Conservation (phyloP, 1,284 basidiomycete species). For the Ustilago lituana region DNA sequence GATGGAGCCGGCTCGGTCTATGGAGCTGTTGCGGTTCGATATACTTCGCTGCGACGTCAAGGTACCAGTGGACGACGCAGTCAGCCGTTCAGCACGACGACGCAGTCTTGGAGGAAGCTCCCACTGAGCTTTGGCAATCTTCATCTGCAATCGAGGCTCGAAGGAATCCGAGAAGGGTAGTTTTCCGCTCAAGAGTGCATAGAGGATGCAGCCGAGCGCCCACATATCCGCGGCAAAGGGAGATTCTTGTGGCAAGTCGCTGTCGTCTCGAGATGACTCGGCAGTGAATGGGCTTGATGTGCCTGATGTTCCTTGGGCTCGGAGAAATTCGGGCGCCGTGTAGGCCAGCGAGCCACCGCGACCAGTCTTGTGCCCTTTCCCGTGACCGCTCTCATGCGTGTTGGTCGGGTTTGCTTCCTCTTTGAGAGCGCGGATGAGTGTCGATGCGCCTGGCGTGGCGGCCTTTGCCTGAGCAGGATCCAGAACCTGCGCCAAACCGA, state of each 20-base stretch:
- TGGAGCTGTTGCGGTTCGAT: slow-evolving; percentile 17
- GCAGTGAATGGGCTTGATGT: slow-evolving; percentile 19
- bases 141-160: slow-evolving; percentile 59
- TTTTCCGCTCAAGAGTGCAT: slow-evolving; percentile 55
- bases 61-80: slow-evolving; percentile 24
- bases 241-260: slow-evolving; percentile 24
- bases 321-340: slow-evolving; percentile 55
- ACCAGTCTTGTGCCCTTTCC: slow-evolving; percentile 13
- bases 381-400: neutral
- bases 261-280: slow-evolving; percentile 6
- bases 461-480: slow-evolving; percentile 11
- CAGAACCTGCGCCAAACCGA: slow-evolving; percentile 75
- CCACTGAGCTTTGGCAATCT: slow-evolving; percentile 61
- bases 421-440: slow-evolving; percentile 39
- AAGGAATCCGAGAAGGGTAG: slow-evolving; percentile 59
- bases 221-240: slow-evolving; percentile 62
- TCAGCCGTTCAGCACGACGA: slow-evolving; percentile 37
- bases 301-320: slow-evolving; percentile 27
- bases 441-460: slow-evolving; percentile 12
- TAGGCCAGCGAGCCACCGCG: slow-evolving; percentile 59
- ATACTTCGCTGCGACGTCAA: slow-evolving; percentile 21
- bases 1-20: slow-evolving; percentile 16
- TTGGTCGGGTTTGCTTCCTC: slow-evolving; percentile 8
- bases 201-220: slow-evolving; percentile 61
- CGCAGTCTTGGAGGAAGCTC: slow-evolving; percentile 51